Evolutionary conservation across 768 basidiomycete species (phyloP).

Genomic region (Goffeauzyma gilvescens): DNA sequence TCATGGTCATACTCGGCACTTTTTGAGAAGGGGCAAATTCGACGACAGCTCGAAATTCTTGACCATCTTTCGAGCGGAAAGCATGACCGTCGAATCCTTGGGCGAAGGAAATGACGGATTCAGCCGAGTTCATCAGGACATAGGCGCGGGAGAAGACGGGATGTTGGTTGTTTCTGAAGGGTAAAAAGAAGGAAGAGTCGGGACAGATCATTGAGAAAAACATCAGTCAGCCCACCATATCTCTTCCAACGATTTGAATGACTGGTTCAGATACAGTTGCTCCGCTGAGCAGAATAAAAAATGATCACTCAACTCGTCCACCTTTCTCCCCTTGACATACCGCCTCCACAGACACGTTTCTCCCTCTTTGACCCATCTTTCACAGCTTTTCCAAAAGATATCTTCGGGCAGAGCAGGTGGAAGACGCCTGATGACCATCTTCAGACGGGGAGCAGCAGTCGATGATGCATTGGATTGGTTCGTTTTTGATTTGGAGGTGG

Average conservation of each 20-base stretch:
- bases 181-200: no score
- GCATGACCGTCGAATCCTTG: constrained; percentile 75
- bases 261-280: no score
- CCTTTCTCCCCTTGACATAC: constrained; percentile 20
- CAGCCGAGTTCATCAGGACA: constrained; percentile 65
- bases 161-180: no score
- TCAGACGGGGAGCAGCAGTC: constrained; percentile 29
- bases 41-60: constrained; percentile 69
- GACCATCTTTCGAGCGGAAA: constrained; percentile 84
- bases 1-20: constrained; percentile 36
- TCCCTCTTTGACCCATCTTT: constrained; percentile 40
- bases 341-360: constrained; percentile 21
- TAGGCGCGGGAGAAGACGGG: constrained; percentile 74
- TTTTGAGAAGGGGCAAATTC: constrained; percentile 91
- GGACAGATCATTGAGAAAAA: no score
- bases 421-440: constrained; percentile 68
- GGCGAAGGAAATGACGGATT: constrained; percentile 53
- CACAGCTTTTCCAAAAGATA: constrained; percentile 82
- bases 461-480: no score
- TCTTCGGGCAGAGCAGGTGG: constrained; percentile 83
- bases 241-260: no score
- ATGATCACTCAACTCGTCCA: constrained; percentile 18
- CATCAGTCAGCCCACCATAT: no score
- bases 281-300: no score
- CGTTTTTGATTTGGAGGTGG: no score